Base-by-base conservation (phyloP, 192 early-diverging fungal genomes). In the Podila horticola region DNA sequence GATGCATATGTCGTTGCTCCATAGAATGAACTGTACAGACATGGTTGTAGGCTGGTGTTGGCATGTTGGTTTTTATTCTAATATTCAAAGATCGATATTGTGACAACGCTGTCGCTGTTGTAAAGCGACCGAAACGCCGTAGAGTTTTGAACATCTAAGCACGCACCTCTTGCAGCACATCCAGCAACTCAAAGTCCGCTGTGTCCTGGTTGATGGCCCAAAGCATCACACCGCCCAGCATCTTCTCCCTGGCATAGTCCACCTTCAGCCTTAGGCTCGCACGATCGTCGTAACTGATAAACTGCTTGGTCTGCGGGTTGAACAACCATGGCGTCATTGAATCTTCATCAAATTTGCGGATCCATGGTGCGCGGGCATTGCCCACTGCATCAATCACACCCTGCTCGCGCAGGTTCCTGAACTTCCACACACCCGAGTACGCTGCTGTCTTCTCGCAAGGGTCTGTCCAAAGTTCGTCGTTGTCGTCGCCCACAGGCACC, bases 301-400 rank as follows among this genome's bases (percentile, higher is more conserved):
- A 93, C 36, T 83, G 74, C 29, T 66, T 86, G 5, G 85, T 91
- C 0, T 69, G 67, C 3, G 83, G 75, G 63, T 93, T 93, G 79
- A 88, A 94, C 41, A 96, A 50, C 92, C 92, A 94, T 13, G 94
- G 94, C 0, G 93, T 93, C 29, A 88, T 74, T 2, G 88, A 88
- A 11, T 76, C 82, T 4, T 77, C 30, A 51, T 94, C 93, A 86
- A 89, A 93, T 64, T 88, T 83, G 24, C 90, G 85, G 1, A 89
- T 64, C 92, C 92, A 96, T 5, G 87, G 88, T 2, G 86, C 63
- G 13, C 72, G 68, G 2, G 92, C 90, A 57, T 67, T 48, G 13
- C 61, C 65, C 28, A 60, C 10, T 20, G 13, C 55, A 28, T 69
- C 72, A 10, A 86, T 81, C 55, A 88, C 50, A 15, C 90, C 88